Evolutionary conservation across 345 rosid genomes (phyloP), one percentile per base, ranked within the genome.

Genomic region (Capsella bursapastoris): DNA sequence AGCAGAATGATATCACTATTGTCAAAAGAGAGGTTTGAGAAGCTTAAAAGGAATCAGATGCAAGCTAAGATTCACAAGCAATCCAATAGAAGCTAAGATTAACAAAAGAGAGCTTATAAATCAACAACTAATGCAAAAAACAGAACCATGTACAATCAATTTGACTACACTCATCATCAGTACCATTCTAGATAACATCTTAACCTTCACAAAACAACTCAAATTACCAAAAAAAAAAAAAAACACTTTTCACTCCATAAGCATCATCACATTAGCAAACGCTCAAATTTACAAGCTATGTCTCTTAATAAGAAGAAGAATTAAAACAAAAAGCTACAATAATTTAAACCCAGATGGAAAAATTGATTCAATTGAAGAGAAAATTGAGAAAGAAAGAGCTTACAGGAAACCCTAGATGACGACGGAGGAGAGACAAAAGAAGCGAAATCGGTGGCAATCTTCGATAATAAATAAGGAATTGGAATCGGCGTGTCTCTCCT

Each of bases 361-460:
- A 55, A 63, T 15, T 14, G 13, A 27, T 7, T 5, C 25, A n/a
- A 38, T 58, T 53, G n/a, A 27, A 37, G 3, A 34, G 25, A 7
- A 49, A 2, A 49, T 13, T 38, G 52, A 57, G 44, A 74, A 16
- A 63, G 2, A 0, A 11, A 28, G 61, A 65, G 62, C 68, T 67
- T 32, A 75, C 79, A 75, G 79, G 73, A 75, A 75, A 75, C 68
- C 68, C 73, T 75, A 74, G 72, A 74, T 15, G 72, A 74, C 59
- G 60, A 73, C 52, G 52, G 50, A 66, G 41, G 32, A 51, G 76
- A 50, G 32, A 28, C 12, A 52, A 40, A 10, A 65, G 50, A 66
- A 28, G 38, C 6, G 48, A 59, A 59, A 75, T 67, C 9, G 67
- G 62, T 37, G 35, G 48, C 12, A 66, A 57, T 45, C 6, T 37